phyloP scores from a whole-genome alignment of 225 moss, liverwort and hornwort genomes.

The Anthoceros angustus region DNA sequence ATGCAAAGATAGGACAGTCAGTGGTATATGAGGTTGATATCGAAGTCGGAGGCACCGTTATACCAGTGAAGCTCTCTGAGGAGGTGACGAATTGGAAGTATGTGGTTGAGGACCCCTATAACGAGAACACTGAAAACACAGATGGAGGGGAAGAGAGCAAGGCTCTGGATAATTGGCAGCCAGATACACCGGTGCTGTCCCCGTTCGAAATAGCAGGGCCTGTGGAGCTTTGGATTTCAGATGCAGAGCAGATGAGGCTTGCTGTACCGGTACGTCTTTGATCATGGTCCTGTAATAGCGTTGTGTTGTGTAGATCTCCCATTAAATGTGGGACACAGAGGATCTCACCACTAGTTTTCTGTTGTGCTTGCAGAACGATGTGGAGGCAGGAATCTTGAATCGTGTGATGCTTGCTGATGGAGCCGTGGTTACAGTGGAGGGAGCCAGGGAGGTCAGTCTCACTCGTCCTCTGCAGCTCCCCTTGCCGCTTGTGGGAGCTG shows the following conservation, averaged over 20 bases:
- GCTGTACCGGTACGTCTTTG: slow-evolving; percentile 59
- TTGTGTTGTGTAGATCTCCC: neutral
- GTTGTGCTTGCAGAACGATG: slow-evolving; percentile 45
- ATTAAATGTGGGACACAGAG: neutral
- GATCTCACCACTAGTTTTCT: neutral
- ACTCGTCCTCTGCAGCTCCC: slow-evolving; percentile 62
- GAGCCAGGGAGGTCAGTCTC: slow-evolving; percentile 82
- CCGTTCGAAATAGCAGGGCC: slow-evolving; percentile 81
- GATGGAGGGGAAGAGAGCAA: slow-evolving; percentile 15
- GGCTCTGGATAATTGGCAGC: slow-evolving; percentile 36
- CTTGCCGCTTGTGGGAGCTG: slow-evolving; percentile 34
- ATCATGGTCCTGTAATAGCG: neutral
- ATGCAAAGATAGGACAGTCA: slow-evolving; percentile 75
- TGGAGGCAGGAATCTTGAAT: slow-evolving; percentile 68
- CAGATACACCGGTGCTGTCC: neutral
- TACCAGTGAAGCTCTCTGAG: slow-evolving; percentile 45
- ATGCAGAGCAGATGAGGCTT: slow-evolving; percentile 67
- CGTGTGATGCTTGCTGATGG: slow-evolving; percentile 73
- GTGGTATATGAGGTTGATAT: slow-evolving; percentile 77
- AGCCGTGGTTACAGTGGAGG: slow-evolving; percentile 58
- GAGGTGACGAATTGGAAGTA: slow-evolving; percentile 63
- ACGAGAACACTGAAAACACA: slow-evolving; percentile 13
- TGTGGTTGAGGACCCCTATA: slow-evolving; percentile 38
- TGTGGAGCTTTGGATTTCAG: slow-evolving; percentile 79
- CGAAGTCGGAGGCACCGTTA: slow-evolving; percentile 43